A percentile compares a stretch with the other conserved stretches of the same genome.
These are phyloP conservation scores for Diaporthe sp. DNA, from an alignment of 2,329 filamentous ascomycete genomes.

Conservation along the genomic window DNA sequence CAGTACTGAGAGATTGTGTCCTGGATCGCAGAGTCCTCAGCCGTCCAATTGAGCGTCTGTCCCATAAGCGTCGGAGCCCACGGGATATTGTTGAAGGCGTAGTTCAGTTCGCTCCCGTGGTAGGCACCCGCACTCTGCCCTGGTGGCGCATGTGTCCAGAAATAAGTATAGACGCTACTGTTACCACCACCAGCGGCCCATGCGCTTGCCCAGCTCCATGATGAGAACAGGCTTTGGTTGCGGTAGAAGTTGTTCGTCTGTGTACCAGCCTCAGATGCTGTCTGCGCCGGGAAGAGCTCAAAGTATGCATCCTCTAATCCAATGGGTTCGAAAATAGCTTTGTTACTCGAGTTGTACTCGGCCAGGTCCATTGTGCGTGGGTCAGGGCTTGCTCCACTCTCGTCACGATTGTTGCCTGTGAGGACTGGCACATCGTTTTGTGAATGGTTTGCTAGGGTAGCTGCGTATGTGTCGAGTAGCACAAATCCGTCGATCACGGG, in stretches of 20 bases:
- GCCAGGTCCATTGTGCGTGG: constrained; percentile 36
- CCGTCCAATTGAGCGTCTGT: constrained; percentile 46
- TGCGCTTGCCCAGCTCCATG: constrained; percentile 47
- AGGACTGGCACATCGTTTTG: constrained; percentile 26
- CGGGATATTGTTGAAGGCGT: constrained; percentile 51
- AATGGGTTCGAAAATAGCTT: constrained; percentile 43
- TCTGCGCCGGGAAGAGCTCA: constrained; percentile 46
- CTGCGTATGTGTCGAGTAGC: constrained; percentile 20
- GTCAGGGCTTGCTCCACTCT: constrained; percentile 35
- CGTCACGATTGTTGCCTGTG: constrained; percentile 35
- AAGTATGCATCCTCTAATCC: constrained; percentile 44
- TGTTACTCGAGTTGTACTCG: constrained; percentile 43
- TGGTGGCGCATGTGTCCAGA: constrained; percentile 49
- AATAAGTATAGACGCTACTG: constrained; percentile 49
- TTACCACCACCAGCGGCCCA: constrained; percentile 47
- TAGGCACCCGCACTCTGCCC: constrained; percentile 46
- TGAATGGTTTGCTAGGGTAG: neutral
- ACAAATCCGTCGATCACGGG: constrained; percentile 36
- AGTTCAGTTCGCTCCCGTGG: constrained; percentile 51
- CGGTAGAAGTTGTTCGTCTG: constrained; percentile 46
- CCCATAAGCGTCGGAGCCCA: constrained; percentile 35
- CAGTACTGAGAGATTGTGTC: constrained; percentile 44
- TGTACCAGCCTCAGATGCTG: constrained; percentile 43
- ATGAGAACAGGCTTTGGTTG: constrained; percentile 46
- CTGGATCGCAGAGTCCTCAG: constrained; percentile 48